A percentile compares a stretch with the other conserved stretches of the same genome.
phyloP scores from a whole-genome alignment of 1,284 basidiomycete species.

The Cutaneotrichosporon sp. region DNA sequence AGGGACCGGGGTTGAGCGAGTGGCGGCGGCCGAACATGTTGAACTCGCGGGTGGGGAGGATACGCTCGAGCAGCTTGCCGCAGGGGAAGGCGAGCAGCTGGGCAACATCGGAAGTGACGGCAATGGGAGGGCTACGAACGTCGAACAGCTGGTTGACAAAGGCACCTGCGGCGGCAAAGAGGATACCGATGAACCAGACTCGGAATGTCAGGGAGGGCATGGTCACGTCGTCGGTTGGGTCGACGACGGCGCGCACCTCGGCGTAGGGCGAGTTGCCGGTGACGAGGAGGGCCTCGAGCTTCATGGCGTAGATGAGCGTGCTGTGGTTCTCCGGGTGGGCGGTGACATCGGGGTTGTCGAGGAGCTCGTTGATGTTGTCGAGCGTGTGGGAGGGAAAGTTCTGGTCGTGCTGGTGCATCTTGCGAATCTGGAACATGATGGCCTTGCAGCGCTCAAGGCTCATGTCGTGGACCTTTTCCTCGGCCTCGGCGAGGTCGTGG shows the following conservation, averaged over 20 bases:
- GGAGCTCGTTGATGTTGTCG: conserved; percentile 21
- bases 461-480: conserved; percentile 21
- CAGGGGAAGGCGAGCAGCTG: conserved; percentile 29
- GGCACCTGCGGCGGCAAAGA: conserved; percentile 55
- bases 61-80: conserved; percentile 23
- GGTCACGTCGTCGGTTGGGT: conserved; percentile 67
- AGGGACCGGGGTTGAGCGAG: conserved; percentile 50
- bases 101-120: conserved; percentile 31
- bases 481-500: conserved; percentile 20
- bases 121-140: conserved; percentile 37
- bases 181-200: conserved; percentile 63
- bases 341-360: conserved; percentile 25
- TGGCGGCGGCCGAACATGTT: conserved; percentile 15
- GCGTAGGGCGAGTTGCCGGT: conserved; percentile 66
- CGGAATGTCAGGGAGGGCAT: conserved; percentile 82
- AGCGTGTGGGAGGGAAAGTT: conserved; percentile 27
- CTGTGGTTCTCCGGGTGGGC: conserved; percentile 22
- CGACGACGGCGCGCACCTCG: conserved; percentile 77
- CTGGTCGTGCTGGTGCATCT: conserved; percentile 32
- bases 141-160: conserved; percentile 59
- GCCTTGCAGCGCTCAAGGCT: conserved; percentile 17
- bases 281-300: conserved; percentile 35
- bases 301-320: conserved; percentile 29
- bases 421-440: conserved; percentile 23
- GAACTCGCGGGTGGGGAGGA: conserved; percentile 1